Conservation (phyloP, 257 asterid genomes). For the Henckelia pumila region DNA sequence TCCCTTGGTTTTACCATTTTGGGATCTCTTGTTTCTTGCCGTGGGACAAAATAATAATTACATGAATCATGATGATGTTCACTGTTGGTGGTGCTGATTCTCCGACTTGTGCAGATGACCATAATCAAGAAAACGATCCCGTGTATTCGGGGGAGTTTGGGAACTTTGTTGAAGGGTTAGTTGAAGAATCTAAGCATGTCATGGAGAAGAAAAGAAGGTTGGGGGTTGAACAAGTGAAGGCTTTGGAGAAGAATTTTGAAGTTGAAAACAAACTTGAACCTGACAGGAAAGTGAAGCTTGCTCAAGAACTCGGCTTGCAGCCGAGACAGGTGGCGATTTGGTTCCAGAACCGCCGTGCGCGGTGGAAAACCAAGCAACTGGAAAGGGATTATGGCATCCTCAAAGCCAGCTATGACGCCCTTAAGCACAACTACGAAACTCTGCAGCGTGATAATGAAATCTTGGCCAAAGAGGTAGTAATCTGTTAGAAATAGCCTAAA, state of each 20-base stretch:
- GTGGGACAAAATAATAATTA: background rate
- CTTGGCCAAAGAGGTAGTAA: constrained; percentile 53
- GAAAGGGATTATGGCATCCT: constrained; percentile 78
- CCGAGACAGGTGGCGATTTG: constrained; percentile 95
- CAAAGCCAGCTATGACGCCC: constrained; percentile 64
- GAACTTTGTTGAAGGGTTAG: constrained; percentile 67
- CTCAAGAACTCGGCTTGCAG: constrained; percentile 83
- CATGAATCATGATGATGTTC: background rate
- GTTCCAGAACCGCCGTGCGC: constrained; percentile 94
- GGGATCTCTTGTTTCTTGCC: constrained; percentile 4
- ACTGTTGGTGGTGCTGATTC: background rate
- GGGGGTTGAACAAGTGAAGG: constrained; percentile 76
- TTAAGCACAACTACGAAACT: constrained; percentile 49
- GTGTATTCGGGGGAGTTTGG: constrained; percentile 65
- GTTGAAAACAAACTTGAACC: constrained; percentile 92
- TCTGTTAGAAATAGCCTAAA: background rate
- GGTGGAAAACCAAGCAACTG: constrained; percentile 87
- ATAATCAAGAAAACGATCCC: constrained; percentile 37
- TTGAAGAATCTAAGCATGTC: constrained; percentile 57
- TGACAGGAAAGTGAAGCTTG: constrained; percentile 77
- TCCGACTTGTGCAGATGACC: constrained; percentile 44
- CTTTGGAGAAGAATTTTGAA: constrained; percentile 85
- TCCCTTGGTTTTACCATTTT: constrained; percentile 11
- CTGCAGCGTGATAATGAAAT: constrained; percentile 65
- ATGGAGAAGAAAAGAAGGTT: constrained; percentile 72